phyloP scores from a whole-genome alignment of 306 rosid species.

The Vigna hirtella region DNA sequence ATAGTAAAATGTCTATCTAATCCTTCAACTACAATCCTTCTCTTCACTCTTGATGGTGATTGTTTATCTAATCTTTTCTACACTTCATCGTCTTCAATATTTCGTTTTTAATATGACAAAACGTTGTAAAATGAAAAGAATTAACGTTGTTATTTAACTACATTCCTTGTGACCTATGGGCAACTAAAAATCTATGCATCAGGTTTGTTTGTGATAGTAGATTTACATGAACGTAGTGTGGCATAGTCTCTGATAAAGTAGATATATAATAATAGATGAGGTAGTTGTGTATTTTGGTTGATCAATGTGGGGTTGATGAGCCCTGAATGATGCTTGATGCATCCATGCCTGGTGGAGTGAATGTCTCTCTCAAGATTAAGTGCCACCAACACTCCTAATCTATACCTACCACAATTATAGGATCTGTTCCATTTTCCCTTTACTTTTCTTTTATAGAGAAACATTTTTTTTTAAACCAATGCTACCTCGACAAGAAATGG shows the following conservation, averaged over 20 bases:
- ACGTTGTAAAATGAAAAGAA: background rate
- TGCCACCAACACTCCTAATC: constrained; percentile 12
- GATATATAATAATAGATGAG: background rate
- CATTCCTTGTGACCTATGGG: background rate
- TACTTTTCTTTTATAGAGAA: background rate
- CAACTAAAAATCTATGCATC: constrained; percentile 1
- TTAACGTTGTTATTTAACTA: background rate
- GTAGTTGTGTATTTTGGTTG: background rate
- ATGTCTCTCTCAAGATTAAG: background rate
- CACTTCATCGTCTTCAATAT: background rate
- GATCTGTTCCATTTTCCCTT: background rate
- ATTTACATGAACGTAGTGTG: background rate
- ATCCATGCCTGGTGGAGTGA: background rate
- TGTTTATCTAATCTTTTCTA: constrained; percentile 35
- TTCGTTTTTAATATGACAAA: background rate
- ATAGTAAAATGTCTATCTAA: too few species aligned
- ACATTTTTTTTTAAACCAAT: too few species aligned
- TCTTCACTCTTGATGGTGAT: constrained; percentile 40
- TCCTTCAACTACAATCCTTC: background rate
- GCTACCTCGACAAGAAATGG: background rate
- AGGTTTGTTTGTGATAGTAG: background rate
- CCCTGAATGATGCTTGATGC: constrained; percentile 28
- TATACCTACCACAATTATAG: constrained; percentile 3
- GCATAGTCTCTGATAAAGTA: background rate
- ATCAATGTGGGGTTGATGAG: background rate